Evolutionary conservation across 139 green algal species (phyloP).

Genomic region (Haematococcus lacustris): DNA sequence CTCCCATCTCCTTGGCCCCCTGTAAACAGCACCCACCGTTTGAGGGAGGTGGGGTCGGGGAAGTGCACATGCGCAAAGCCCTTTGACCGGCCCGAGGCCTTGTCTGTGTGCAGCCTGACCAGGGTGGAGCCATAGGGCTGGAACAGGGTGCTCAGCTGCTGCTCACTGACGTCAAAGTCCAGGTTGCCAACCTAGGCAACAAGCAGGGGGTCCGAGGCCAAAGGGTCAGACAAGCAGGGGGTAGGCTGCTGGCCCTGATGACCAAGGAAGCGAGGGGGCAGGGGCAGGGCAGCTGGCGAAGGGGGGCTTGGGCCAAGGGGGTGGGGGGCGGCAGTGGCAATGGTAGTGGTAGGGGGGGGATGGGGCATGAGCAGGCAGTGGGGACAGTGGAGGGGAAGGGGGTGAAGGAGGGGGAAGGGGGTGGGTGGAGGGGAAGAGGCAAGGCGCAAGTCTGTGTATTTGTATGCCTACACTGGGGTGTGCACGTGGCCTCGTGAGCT

Average conservation of each 20-base stretch:
- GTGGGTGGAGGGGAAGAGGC: no score
- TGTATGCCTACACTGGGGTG: no score
- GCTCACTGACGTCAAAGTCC: constrained; percentile 47
- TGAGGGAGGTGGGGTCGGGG: constrained; percentile 36
- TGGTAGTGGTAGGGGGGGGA: neutral
- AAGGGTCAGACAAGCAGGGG: neutral
- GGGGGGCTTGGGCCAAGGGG: neutral
- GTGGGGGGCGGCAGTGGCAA: neutral
- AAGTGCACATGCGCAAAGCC: constrained; percentile 90
- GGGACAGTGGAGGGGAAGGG: no score
- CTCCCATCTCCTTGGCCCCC: no score
- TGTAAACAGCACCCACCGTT: constrained; percentile 30
- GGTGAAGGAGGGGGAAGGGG: no score
- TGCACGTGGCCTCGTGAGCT: no score
- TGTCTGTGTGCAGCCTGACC: constrained; percentile 74
- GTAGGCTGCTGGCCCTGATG: neutral
- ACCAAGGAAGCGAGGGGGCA: neutral
- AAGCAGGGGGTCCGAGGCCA: neutral
- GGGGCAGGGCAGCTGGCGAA: no score
- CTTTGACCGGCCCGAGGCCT: constrained; percentile 58
- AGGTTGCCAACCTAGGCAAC: constrained; percentile 66
- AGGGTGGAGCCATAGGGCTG: constrained; percentile 22
- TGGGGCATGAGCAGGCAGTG: neutral
- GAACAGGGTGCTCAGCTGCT: constrained; percentile 59
- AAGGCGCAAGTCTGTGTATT: no score